Conservation (phyloP, 23 red algal genomes). For the Porphyridium purpureum region DNA sequence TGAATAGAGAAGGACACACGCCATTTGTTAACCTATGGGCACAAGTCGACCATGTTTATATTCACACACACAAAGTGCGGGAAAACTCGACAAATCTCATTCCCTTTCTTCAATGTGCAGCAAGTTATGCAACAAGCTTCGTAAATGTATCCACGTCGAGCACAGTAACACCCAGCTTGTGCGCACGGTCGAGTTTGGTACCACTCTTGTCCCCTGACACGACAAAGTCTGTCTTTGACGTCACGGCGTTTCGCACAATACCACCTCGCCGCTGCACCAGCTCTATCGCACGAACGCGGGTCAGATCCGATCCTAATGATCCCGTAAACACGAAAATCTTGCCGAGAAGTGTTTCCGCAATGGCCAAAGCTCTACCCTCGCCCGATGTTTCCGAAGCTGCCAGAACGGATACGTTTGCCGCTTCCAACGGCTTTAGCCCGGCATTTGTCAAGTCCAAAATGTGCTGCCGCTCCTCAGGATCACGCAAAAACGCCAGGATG, state of each 20-base stretch:
- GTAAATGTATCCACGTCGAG: background rate
- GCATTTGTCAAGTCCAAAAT: background rate
- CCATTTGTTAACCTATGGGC: no score
- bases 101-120: no score
- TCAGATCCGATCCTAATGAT: constrained; percentile 12
- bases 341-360: constrained; percentile 1
- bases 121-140: background rate
- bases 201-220: constrained; percentile 9
- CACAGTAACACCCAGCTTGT: background rate
- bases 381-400: background rate
- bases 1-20: no score
- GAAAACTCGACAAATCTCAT: no score
- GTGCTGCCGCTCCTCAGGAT: background rate
- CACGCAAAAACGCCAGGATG: background rate
- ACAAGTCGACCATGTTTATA: no score
- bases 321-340: constrained; percentile 50
- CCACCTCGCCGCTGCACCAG: constrained; percentile 18
- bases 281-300: constrained; percentile 16
- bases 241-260: constrained; percentile 11
- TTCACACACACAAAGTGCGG: no score
- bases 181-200: background rate
- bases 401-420: background rate
- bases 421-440: constrained; percentile 27
- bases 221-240: constrained; percentile 40
- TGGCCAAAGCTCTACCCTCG: background rate